Evolutionary conservation across 1,139 yeast species (phyloP), one percentile per base, ranked within the genome.

Genomic region (Williopsis jadinii): DNA sequence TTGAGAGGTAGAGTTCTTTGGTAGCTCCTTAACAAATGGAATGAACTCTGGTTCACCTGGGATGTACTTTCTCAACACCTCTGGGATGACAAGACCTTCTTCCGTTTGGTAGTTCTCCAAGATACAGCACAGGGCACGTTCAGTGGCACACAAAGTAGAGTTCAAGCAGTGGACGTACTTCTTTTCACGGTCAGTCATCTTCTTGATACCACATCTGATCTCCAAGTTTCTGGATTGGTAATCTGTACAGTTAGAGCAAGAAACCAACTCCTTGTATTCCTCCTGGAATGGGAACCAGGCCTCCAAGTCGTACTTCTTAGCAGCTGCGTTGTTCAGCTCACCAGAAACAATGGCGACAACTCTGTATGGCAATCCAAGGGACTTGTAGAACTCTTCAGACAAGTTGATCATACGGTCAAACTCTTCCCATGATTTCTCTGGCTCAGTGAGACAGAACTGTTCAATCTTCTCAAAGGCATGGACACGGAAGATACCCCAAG

Each of bases 221-320:
- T 92, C 98, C 63, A 94, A 75, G 75, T 90, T 90, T 74, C 99
- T 84, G 38, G 97, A 85, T 73, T 92, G 99, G 71, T 92, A 92
- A 70, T 92, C 99, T 45, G 98, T 94, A 78, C 99, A 92, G 77
- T 92, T 92, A 47, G 97, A 90, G 73, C 97, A 92, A 26, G 97
- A 87, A 46, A 94, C 98, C 58, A 92, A 79, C 73, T 92, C 99
- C 72, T 94, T 94, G 73, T 86, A 94, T 69, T 94, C 98, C 66
- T 88, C 77, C 75, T 92, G 98, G 85, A 75, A 92, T 61, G 99
- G 99, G 95, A 92, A 94, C 99, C 99, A 92, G 37, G 99, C 99
- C 73, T 92, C 99, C 62, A 92, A 76, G 70, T 92, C 99, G 72
- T 83, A 92, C 70, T 92, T 92, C 75, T 92, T 92, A 53, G 98